Evolutionary conservation across 2,329 filamentous ascomycete genomes (phyloP).

Genomic region (Fusarium zealandicum): DNA sequence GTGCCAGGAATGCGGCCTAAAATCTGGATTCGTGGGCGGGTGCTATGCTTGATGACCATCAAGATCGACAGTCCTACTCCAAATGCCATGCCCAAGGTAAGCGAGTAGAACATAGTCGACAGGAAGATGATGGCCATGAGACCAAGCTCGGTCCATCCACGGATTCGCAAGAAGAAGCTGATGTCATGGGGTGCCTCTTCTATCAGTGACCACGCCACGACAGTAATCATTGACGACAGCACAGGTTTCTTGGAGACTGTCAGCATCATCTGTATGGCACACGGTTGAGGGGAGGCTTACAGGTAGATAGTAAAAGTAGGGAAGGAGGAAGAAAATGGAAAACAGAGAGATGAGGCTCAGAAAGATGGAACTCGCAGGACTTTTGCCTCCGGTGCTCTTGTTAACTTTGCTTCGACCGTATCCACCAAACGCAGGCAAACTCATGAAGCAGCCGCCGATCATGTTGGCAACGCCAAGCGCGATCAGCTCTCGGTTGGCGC

Average conservation of each 20-base stretch:
- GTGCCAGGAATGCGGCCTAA: constrained; percentile 87
- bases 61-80: constrained; percentile 91
- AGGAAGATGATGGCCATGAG: constrained; percentile 92
- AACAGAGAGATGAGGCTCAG: constrained; percentile 83
- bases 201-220: constrained; percentile 92
- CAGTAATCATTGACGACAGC: constrained; percentile 90
- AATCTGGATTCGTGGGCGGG: constrained; percentile 94
- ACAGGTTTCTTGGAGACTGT: constrained; percentile 76
- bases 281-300: constrained; percentile 58
- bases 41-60: constrained; percentile 88
- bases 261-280: not conserved
- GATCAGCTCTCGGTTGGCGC: constrained; percentile 91
- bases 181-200: constrained; percentile 96
- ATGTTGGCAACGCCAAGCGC: constrained; percentile 90
- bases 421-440: constrained; percentile 91
- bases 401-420: constrained; percentile 98
- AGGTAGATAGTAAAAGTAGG: constrained; percentile 95
- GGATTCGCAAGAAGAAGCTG: constrained; percentile 84
- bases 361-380: constrained; percentile 91
- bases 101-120: constrained; percentile 92
- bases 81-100: constrained; percentile 91
- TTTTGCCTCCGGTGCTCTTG: constrained; percentile 87
- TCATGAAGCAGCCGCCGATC: constrained; percentile 90
- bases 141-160: constrained; percentile 83
- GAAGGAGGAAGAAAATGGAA: constrained; percentile 81